Percentiles rank a stretch among this genome's conserved stretches.
Conservation (phyloP, 257 asterid species). For the Hygrophila difformis region DNA sequence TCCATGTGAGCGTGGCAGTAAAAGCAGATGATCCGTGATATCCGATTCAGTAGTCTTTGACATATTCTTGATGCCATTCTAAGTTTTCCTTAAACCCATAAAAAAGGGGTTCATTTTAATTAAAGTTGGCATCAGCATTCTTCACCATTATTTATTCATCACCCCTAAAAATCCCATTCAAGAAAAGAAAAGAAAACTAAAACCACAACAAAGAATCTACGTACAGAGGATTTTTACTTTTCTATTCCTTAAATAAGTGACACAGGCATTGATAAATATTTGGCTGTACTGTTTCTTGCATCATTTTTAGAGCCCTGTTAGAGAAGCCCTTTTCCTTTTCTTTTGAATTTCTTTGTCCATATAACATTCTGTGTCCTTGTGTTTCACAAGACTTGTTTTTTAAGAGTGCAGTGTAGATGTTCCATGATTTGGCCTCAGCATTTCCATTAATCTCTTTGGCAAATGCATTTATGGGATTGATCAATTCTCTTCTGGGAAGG, state of each 20-base stretch:
- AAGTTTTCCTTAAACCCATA: conserved; percentile 13
- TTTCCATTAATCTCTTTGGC: neutral
- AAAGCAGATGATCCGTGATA: conserved; percentile 34
- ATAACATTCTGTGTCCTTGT: no score
- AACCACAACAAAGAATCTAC: no score
- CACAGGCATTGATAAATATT: conserved; percentile 4
- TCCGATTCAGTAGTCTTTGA: conserved; percentile 29
- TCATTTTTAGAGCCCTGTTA: no score
- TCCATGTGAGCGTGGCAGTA: neutral
- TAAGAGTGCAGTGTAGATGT: neutral
- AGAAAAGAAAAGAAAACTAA: no score
- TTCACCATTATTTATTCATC: neutral
- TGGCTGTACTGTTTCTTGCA: neutral
- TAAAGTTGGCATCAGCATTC: no score
- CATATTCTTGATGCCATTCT: conserved; percentile 32
- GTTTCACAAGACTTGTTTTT: neutral
- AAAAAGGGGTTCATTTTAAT: no score
- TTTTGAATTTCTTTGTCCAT: no score
- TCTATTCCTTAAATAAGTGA: neutral
- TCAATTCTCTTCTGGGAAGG: conserved; percentile 35
- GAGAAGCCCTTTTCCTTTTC: no score
- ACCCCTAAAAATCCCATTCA: conserved; percentile 1
- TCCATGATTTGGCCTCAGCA: conserved; percentile 8
- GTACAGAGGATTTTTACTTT: no score
- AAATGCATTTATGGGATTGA: conserved; percentile 52